Evolutionary conservation across 371 early-diverging fungal species (phyloP).

Genomic region (Rhizoclosmatium hyalinum): DNA sequence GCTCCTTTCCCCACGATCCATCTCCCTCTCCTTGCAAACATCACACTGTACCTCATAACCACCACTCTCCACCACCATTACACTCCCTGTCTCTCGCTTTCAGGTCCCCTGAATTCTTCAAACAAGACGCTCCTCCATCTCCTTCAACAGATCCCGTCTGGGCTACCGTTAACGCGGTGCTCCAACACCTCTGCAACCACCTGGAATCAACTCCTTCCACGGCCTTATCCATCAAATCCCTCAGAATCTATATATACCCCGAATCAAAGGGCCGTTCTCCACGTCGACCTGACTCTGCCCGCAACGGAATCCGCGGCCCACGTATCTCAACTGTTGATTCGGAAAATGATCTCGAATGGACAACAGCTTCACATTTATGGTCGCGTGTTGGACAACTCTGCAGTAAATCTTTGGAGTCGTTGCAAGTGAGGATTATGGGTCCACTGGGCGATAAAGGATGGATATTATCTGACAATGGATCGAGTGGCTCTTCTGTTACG

Average conservation of each 20-base stretch:
- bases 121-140: slow-evolving; percentile 3
- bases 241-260: neutral
- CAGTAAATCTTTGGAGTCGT: neutral
- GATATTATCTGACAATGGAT: neutral
- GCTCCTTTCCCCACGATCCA: neutral
- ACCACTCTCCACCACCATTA: slow-evolving; percentile 15
- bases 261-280: slow-evolving; percentile 2
- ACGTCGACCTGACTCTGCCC: neutral
- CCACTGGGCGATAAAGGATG: slow-evolving; percentile 15
- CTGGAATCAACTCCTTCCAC: neutral
- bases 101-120: slow-evolving; percentile 12
- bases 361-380: neutral
- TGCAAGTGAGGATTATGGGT: slow-evolving; percentile 19
- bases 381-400: neutral
- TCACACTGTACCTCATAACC: neutral
- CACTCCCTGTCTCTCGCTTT: slow-evolving; percentile 9
- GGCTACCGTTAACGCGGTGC: slow-evolving; percentile 2
- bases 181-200: neutral
- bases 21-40: neutral
- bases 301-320: neutral
- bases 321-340: slow-evolving; percentile 9
- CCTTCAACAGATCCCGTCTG: slow-evolving; percentile 7
- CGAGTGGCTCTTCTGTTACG: neutral
- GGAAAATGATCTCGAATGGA: slow-evolving; percentile 16
- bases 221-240: neutral